phyloP scores from a whole-genome alignment of 1,284 basidiomycete genomes.

The Bothia castanella region DNA sequence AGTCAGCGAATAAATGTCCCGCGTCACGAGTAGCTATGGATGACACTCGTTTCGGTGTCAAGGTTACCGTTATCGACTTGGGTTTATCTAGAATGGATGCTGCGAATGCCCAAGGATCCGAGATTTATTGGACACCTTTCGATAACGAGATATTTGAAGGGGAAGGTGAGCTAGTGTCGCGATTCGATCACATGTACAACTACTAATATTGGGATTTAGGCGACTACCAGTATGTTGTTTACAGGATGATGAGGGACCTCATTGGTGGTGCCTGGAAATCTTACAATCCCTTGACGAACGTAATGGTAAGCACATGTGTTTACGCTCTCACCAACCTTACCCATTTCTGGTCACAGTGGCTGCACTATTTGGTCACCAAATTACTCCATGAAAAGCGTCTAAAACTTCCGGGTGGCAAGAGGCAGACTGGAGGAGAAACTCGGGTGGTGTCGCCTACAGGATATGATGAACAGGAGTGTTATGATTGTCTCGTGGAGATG shows the following conservation, averaged over 20 bases:
- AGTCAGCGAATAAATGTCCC: constrained; percentile 25
- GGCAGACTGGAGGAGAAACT: constrained; percentile 12
- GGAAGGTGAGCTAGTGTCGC: constrained; percentile 48
- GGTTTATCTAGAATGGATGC: constrained; percentile 84
- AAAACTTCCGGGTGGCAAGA: constrained; percentile 42
- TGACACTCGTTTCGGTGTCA: constrained; percentile 55
- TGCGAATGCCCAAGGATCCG: constrained; percentile 41
- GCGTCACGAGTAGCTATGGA: constrained; percentile 51
- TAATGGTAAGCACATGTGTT: constrained; percentile 60
- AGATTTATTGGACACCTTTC: constrained; percentile 68
- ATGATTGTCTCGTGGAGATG: constrained; percentile 33
- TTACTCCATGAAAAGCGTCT: constrained; percentile 68
- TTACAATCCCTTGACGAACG: constrained; percentile 80
- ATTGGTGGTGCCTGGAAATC: constrained; percentile 64
- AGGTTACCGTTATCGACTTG: constrained; percentile 89
- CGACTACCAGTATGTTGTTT: constrained; percentile 93
- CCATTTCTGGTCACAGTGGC: constrained; percentile 54
- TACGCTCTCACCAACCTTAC: not conserved
- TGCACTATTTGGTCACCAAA: constrained; percentile 74
- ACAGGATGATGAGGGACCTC: constrained; percentile 77
- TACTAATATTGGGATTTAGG: constrained; percentile 41
- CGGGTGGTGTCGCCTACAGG: constrained; percentile 12
- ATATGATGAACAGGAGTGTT: constrained; percentile 33
- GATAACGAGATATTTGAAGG: constrained; percentile 83
- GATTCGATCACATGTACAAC: not conserved